Evolutionary conservation across 306 rosid genomes (phyloP).

Genomic region (Begonia peltatifolia): DNA sequence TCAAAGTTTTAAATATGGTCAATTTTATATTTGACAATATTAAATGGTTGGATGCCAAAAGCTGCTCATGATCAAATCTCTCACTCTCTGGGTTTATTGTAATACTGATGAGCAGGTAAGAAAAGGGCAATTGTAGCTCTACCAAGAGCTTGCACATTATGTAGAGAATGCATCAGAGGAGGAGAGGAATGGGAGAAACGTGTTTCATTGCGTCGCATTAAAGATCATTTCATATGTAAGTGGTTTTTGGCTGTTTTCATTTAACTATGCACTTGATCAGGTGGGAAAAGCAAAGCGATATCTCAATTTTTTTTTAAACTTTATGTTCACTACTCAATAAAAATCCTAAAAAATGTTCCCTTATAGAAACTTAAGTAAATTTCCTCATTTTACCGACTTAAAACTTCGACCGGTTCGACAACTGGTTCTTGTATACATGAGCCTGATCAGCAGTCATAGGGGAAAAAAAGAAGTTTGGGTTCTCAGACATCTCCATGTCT

Average conservation of each 20-base stretch:
- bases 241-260: neutral
- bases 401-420: too few relatives aligned
- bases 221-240: slow-evolving; percentile 93
- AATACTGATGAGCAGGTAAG: slow-evolving; percentile 37
- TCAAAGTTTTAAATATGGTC: slow-evolving; percentile 1
- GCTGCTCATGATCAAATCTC: slow-evolving; percentile 2
- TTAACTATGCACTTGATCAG: too few relatives aligned
- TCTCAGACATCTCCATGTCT: too few relatives aligned
- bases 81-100: slow-evolving; percentile 7
- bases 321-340: too few relatives aligned
- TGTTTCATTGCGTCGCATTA: slow-evolving; percentile 61
- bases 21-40: neutral
- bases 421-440: too few relatives aligned
- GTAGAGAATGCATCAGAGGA: slow-evolving; percentile 94
- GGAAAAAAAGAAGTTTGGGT: too few relatives aligned
- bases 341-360: too few relatives aligned
- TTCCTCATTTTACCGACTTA: too few relatives aligned
- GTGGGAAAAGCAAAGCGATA: too few relatives aligned
- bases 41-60: slow-evolving; percentile 3
- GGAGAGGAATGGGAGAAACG: slow-evolving; percentile 83
- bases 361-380: too few relatives aligned
- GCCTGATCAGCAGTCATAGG: too few relatives aligned
- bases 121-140: slow-evolving; percentile 53
- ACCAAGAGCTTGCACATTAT: slow-evolving; percentile 75
- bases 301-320: too few relatives aligned